Evolutionary conservation across 495 filamentous ascomycete genomes (phyloP), one percentile per base, ranked within the genome.

Genomic region (Penicillium argentinense): DNA sequence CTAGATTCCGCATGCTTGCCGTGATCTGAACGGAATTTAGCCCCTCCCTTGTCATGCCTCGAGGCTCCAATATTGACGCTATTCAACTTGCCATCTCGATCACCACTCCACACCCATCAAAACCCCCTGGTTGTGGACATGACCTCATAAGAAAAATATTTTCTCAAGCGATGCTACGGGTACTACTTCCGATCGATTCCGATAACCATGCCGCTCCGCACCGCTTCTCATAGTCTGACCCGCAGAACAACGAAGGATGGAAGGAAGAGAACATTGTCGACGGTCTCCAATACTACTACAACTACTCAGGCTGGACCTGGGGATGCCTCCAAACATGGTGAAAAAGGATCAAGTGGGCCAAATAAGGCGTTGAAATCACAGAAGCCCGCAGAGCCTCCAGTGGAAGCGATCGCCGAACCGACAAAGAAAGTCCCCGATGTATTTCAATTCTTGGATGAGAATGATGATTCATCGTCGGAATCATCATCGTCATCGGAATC

Each of bases 391-490:
- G 42, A 42, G 37, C 25, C 39, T 13, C 28, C 41, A 24, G 28
- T 23, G 2, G 30, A 23, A 18, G 63, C 59, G 38, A 14, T 57
- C 0, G 36, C 41, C 9, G 60, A 53, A 28, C 33, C 59, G 4
- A 39, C 56, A 11, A 59, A 55, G 17, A 63, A 56, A 17, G 42
- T 52, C 12, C 67, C 66, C 4, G 65, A 73, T 50, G 72, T 75
- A 7, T 75, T 75, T 49, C 62, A 75, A 34, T 75, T 66, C 22
- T 59, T 75, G 1, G 65, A 73, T 7, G 41, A 60, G 12, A 54
- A 59, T 24, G 59, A 59, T 18, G 57, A 59, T 4, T 53, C 59
- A 2, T 51, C 60, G 9, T 55, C 54, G 12, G 47, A 50, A n/a
- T 60, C 52, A 26, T 43, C 46, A 30, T 41, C 60, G 3, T 28